A percentile compares a stretch with the other conserved stretches of the same genome.
phyloP scores from a whole-genome alignment of 2,329 filamentous ascomycete species.

The Capronia coronata region DNA sequence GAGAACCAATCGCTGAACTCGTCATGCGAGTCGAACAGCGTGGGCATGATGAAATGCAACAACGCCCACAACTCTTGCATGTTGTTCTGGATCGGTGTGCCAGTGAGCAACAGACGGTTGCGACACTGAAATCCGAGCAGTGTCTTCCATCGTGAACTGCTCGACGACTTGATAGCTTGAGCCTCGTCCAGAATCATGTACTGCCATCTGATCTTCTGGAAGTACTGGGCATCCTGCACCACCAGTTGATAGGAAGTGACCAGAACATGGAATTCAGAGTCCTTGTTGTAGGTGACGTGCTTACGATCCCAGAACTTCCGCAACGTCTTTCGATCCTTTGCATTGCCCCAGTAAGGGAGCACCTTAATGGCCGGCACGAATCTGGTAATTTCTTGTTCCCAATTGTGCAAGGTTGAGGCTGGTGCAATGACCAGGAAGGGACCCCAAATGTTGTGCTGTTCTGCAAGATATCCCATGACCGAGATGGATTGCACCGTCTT shows the following conservation, averaged over 20 bases:
- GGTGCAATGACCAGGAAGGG: slow-evolving; percentile 95
- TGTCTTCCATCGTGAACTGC: slow-evolving; percentile 95
- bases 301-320: slow-evolving; percentile 99
- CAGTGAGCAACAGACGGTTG: slow-evolving; percentile 86
- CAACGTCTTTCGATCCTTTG: slow-evolving; percentile 87
- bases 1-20: slow-evolving; percentile 51
- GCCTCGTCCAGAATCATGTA: slow-evolving; percentile 99
- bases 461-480: slow-evolving; percentile 96
- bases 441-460: slow-evolving; percentile 97
- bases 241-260: slow-evolving; percentile 97
- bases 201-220: slow-evolving; percentile 99
- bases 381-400: slow-evolving; percentile 94
- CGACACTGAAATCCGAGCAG: slow-evolving; percentile 89
- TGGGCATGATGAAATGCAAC: slow-evolving; percentile 99
- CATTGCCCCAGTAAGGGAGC: slow-evolving; percentile 93
- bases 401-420: slow-evolving; percentile 94
- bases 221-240: slow-evolving; percentile 91
- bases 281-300: slow-evolving; percentile 88
- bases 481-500: slow-evolving; percentile 99
- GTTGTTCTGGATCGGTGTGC: slow-evolving; percentile 98
- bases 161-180: slow-evolving; percentile 96
- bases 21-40: slow-evolving; percentile 65
- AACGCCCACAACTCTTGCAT: slow-evolving; percentile 99
- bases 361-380: slow-evolving; percentile 95
- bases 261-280: slow-evolving; percentile 90